Conservation (phyloP, 768 basidiomycete species). For the Boletus rufocinnamomeus region DNA sequence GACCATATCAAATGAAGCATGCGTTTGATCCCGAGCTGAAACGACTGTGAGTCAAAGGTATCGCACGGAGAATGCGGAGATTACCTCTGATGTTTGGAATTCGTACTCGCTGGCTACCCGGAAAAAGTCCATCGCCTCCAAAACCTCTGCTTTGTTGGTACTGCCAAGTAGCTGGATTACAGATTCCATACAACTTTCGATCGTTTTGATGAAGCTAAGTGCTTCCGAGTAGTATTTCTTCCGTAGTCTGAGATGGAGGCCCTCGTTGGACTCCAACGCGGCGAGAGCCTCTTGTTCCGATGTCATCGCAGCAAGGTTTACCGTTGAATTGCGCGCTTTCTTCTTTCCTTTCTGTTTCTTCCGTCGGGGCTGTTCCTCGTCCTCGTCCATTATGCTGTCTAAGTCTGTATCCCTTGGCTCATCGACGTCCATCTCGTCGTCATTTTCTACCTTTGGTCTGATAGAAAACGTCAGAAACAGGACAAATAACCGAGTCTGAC, state of each 20-base stretch:
- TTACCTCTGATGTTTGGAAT: conserved; percentile 75
- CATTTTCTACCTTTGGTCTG: conserved; percentile 31
- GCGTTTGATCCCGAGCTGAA: conserved; percentile 83
- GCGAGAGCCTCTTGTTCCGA: conserved; percentile 74
- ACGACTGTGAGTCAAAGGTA: conserved; percentile 3
- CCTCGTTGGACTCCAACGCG: conserved; percentile 63
- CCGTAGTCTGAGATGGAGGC: conserved; percentile 65
- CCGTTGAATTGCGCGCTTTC: conserved; percentile 64
- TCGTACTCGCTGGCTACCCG: conserved; percentile 78
- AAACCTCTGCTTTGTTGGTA: conserved; percentile 79
- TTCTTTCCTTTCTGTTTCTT: conserved; percentile 48
- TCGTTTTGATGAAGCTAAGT: conserved; percentile 72
- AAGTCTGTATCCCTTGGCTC: conserved; percentile 39
- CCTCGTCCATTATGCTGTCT: conserved; percentile 42
- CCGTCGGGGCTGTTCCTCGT: conserved; percentile 33
- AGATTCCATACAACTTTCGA: conserved; percentile 68
- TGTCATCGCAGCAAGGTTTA: conserved; percentile 68
- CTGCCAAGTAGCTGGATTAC: conserved; percentile 82
- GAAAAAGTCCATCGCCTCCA: conserved; percentile 91
- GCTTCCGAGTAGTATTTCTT: conserved; percentile 90
- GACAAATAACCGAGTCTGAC: neutral
- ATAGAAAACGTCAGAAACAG: conserved; percentile 9
- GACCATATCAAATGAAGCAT: conserved; percentile 98
- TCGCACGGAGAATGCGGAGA: neutral
- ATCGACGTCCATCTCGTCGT: conserved; percentile 63